These are phyloP conservation scores for Hyaloperonospora arabidopsidis DNA, from an alignment of 352 stramenopile genomes.

Conservation along the genomic window DNA sequence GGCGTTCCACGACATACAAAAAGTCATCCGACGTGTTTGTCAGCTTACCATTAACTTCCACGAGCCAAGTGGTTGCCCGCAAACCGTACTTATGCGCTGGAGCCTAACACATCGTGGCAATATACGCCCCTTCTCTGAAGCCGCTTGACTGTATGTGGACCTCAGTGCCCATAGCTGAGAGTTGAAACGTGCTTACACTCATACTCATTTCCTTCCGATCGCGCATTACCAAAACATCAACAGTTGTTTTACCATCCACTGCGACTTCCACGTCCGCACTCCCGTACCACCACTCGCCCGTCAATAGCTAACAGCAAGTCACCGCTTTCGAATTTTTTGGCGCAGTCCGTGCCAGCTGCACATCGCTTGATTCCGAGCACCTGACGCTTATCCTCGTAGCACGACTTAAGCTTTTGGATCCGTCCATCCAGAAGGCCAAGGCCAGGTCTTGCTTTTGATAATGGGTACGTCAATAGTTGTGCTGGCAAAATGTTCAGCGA, in stretches of 20 bases:
- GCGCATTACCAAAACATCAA: conserved; percentile 66
- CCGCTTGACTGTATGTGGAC: conserved; percentile 78
- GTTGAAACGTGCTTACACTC: conserved; percentile 43
- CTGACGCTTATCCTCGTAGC: conserved; percentile 78
- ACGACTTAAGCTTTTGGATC: conserved; percentile 74
- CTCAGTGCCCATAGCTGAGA: conserved; percentile 80
- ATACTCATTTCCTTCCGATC: conserved; percentile 66
- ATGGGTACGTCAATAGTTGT: conserved; percentile 73
- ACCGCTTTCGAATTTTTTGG: conserved; percentile 61
- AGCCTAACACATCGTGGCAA: conserved; percentile 83
- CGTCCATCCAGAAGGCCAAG: conserved; percentile 79
- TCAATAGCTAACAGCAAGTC: conserved; percentile 84
- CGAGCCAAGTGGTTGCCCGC: conserved; percentile 85
- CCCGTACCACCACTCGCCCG: conserved; percentile 60
- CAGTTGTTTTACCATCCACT: conserved; percentile 37
- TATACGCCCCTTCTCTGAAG: conserved; percentile 86
- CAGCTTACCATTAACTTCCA: conserved; percentile 83
- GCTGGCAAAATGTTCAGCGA: conserved; percentile 59
- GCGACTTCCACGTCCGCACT: conserved; percentile 71
- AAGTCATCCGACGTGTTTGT: conserved; percentile 83
- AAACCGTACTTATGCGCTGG: conserved; percentile 88
- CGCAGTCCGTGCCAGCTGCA: conserved; percentile 57
- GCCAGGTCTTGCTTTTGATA: conserved; percentile 81
- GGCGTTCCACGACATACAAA: conserved; percentile 66
- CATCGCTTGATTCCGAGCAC: conserved; percentile 82